Evolutionary conservation across 2,329 filamentous ascomycete genomes (phyloP), one percentile per base, ranked within the genome.

Genomic region (Cercospora sesami): DNA sequence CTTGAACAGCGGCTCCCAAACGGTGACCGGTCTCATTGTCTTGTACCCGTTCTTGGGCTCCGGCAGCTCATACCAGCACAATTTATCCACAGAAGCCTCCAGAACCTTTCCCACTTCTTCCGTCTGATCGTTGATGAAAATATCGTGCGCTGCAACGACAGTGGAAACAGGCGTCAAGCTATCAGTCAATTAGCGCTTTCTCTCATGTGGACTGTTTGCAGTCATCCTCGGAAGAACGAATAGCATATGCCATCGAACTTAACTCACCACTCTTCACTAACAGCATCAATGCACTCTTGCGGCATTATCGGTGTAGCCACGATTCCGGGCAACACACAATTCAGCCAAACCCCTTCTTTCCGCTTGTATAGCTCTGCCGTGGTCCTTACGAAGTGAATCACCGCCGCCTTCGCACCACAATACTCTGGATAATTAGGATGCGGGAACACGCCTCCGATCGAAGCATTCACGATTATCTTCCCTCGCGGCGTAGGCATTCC

Each of bases 381-480:
- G 1, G 77, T 78, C 10, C 81, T 79, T 4, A 82, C 78, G 68
- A 82, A 83, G 26, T 78, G 75, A 33, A 80, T 75, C 8, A 84
- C 79, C 0, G 80, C 84, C 3, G 84, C 83, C 71, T 86, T 86
- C 7, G 83, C 81, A n/a, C 82, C 82, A 63, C 79, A 81, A 73
- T 86, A 86, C 70, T 86, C 81, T 0, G 84, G 83, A 66, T 81
- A 83, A 0, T 79, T 77, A 8, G 75, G 69, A 67, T 83, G 80
- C 0, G 84, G 82, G 59, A 81, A 81, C 1, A 85, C 69, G 1
- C 77, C 81, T 1, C 81, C 80, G 66, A 82, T 79, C 67, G 80
- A 83, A 2, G 39, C 62, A 21, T 62, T 48, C 5, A 68, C 62
- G 16, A 68, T 48, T 16, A 68, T 58, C 21, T 31, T 48, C 1